Base-by-base conservation (phyloP, 1,139 yeast species). In the Martiniozyma asiatica region DNA sequence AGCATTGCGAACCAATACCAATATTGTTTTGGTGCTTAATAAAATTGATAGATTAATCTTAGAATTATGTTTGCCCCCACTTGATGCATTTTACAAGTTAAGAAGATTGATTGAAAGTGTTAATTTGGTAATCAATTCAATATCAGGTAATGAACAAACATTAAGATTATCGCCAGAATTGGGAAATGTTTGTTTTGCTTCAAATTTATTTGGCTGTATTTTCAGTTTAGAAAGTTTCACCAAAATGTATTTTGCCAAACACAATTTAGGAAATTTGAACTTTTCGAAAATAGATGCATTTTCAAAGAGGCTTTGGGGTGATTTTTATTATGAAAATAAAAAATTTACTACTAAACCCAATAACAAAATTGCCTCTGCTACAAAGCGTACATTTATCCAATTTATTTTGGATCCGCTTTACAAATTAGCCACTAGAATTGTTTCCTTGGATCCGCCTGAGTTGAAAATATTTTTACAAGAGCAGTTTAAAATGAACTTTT, bases 361-460 rank as follows among this genome's bases (percentile, higher is more conserved):
- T 4, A 52, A 50, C 6, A 48, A 51, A 3, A 35, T 50, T 1
- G 30, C 41, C 6, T 36, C 45, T 2, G 50, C 27, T 38, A 44
- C 6, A 2, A 51, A 61, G 14, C 55, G 84, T 33, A 56, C 87
- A 0, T 87, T 87, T 50, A 67, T 72, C 10, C 65, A 68, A 35
- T 79, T 85, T 41, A 62, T 89, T 8, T 56, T 85, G 12, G 73
- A 70, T 13, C 98, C 98, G 0, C 45, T 92, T 6, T 89, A 87
- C 56, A 87, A 89, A 48, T 50, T 87, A 5, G 58, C 76, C 29
- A 63, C 84, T 0, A 65, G 71, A 24, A 59, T 81, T 0, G 44
- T 89, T 8, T 69, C 85, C 0, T 58, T 68, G 22, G 70, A 70
- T 19, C 55, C 67, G 1, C 52, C 55, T 2, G 62, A 60, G 0